Conservation (phyloP, 1,284 basidiomycete genomes). For the Puccinia horiana region DNA sequence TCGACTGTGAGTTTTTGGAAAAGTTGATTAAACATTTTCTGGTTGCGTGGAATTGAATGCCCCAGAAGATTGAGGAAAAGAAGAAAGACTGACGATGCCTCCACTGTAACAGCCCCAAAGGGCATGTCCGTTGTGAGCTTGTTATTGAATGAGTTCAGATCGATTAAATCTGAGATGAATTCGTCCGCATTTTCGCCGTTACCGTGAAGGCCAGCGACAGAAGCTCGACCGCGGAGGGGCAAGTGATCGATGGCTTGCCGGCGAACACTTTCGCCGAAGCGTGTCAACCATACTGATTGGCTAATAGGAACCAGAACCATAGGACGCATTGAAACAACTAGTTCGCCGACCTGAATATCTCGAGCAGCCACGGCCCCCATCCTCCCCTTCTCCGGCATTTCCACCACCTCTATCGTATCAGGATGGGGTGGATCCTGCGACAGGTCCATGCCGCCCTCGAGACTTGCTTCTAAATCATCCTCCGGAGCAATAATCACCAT, state of each 20-base stretch:
- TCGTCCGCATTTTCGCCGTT: conserved; percentile 4
- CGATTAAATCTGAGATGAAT: conserved; percentile 11
- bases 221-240: conserved; percentile 1
- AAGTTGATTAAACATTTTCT: background rate
- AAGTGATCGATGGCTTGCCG: conserved; percentile 26
- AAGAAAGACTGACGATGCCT: background rate
- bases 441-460: background rate
- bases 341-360: conserved; percentile 7
- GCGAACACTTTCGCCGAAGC: background rate
- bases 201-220: conserved; percentile 18
- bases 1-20: conserved; percentile 9
- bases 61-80: background rate
- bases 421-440: background rate
- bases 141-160: conserved; percentile 5
- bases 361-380: conserved; percentile 18
- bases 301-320: background rate
- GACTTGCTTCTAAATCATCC: background rate
- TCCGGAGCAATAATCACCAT: conserved; percentile 9
- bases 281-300: background rate
- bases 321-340: background rate
- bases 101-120: background rate
- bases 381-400: conserved; percentile 14
- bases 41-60: no score
- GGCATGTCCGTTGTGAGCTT: background rate
- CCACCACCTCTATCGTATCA: conserved; percentile 13